Percentiles rank a stretch among this genome's conserved stretches.
These are phyloP conservation scores for Pterulicium gracile DNA, from an alignment of 1,284 basidiomycete species.

Conservation along the genomic window DNA sequence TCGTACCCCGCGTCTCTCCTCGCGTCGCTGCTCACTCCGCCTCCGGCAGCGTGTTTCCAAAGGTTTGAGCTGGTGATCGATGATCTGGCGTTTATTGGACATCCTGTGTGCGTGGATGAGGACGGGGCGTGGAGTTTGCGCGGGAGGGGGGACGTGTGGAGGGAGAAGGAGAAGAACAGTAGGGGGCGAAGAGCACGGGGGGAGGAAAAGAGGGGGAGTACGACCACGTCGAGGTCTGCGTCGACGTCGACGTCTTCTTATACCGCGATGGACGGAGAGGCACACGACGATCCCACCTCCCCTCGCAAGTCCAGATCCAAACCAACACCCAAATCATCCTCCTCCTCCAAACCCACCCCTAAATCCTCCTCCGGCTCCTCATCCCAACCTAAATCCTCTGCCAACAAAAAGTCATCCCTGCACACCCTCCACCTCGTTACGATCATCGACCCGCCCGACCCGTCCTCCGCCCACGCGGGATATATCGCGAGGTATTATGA, in stretches of 20 bases:
- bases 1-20: slow-evolving; percentile 79
- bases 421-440: slow-evolving; percentile 83
- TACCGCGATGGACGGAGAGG: slow-evolving; percentile 19
- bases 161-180: too few species aligned
- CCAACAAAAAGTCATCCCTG: slow-evolving; percentile 34
- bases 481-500: slow-evolving; percentile 73
- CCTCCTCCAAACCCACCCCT: slow-evolving; percentile 10
- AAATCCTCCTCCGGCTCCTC: slow-evolving; percentile 23
- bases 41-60: slow-evolving; percentile 78
- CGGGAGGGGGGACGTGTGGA: neutral
- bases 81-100: slow-evolving; percentile 90
- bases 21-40: slow-evolving; percentile 74
- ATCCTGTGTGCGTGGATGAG: slow-evolving; percentile 79
- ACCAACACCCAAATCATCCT: slow-evolving; percentile 20
- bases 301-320: slow-evolving; percentile 23
- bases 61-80: slow-evolving; percentile 92
- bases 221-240: slow-evolving; percentile 37
- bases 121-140: slow-evolving; percentile 63
- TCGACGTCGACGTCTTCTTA: slow-evolving; percentile 37
- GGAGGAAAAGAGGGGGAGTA: slow-evolving; percentile 48
- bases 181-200: too few species aligned
- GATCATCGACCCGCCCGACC: slow-evolving; percentile 84
- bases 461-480: slow-evolving; percentile 69
- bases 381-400: slow-evolving; percentile 20
- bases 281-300: too few species aligned